These are phyloP conservation scores for Apophysomyces variabilis DNA, from an alignment of 371 early-diverging fungal species.

Conservation along the genomic window DNA sequence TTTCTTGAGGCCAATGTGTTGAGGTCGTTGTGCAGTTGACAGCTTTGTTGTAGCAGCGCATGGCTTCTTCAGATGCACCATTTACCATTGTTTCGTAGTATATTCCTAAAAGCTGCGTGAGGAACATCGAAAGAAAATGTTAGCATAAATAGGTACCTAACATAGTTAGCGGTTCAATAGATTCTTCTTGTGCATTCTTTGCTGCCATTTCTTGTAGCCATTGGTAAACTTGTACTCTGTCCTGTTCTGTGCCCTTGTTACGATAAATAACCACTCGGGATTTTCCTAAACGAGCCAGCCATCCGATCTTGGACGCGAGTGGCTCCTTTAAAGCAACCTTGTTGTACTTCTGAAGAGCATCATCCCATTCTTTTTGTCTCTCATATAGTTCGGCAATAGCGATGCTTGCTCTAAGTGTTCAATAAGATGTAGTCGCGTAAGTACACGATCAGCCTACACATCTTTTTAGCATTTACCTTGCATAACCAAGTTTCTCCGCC, in stretches of 20 bases:
- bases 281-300: constrained; percentile 21
- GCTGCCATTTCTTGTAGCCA: constrained; percentile 23
- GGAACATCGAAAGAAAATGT: background rate
- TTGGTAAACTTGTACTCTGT: background rate
- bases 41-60: background rate
- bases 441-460: background rate
- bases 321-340: constrained; percentile 10
- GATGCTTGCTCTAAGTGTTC: constrained; percentile 22
- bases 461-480: constrained; percentile 25
- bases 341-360: constrained; percentile 20
- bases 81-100: constrained; percentile 1
- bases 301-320: constrained; percentile 17
- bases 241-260: constrained; percentile 4
- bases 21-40: constrained; percentile 18
- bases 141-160: constrained; percentile 11
- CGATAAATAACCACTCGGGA: constrained; percentile 20
- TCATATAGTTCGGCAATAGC: constrained; percentile 24
- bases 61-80: constrained; percentile 1
- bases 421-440: background rate
- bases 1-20: constrained; percentile 26
- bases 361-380: constrained; percentile 11
- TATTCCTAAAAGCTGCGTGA: background rate
- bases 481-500: constrained; percentile 27
- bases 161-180: constrained; percentile 23
- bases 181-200: constrained; percentile 10